Base-by-base conservation (phyloP, 2,329 filamentous ascomycete genomes). In the Trichoderma harzianum region DNA sequence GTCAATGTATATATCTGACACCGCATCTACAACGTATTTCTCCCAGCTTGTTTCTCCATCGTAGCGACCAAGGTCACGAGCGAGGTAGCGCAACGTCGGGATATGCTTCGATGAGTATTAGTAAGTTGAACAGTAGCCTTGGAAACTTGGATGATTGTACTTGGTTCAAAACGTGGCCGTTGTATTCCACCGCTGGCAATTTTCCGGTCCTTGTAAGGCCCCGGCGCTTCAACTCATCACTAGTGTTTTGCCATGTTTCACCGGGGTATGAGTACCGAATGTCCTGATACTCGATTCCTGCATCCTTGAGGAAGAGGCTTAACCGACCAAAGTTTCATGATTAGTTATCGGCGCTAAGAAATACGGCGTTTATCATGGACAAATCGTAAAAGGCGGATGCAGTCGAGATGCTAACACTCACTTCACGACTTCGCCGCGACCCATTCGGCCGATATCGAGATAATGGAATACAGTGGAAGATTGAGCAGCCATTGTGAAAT, bases 1-100 rank as follows among this genome's bases (percentile, higher is more conserved):
- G 34, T 83, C 82, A 10, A 80, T 77, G 34, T 83, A 83, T 7
- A 82, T 72, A 39, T 83, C 82, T 1, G 80, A 73, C 1, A 82
- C 79, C 1, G 77, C 75, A 70, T 83, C 82, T 0, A 82, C 78
- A 4, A 79, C n/a, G 47, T 79, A 82, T 69, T 82, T 83, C 24
- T 83, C 82, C 2, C 75, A 74, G 47, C 74, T 81, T 4, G 80
- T 79, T 3, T 77, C 76, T 8, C 82, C 82, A 26, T 83, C 81
- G 18, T 83, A 83, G 4, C 55, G 67, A 8, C 78, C 79, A 1
- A 82, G 76, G 1, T 82, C 79, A 2, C 80, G 77, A 0, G 81
- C 72, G 43, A 47, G 43, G n/a, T 47, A 47, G 4, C 43, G 43
- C 43, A 47, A 21, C 43, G 43, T 47, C 8, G 43, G 18, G 10